These are phyloP conservation scores for Leishmania mexicana DNA, from an alignment of 208 protist species.

Conservation along the genomic window DNA sequence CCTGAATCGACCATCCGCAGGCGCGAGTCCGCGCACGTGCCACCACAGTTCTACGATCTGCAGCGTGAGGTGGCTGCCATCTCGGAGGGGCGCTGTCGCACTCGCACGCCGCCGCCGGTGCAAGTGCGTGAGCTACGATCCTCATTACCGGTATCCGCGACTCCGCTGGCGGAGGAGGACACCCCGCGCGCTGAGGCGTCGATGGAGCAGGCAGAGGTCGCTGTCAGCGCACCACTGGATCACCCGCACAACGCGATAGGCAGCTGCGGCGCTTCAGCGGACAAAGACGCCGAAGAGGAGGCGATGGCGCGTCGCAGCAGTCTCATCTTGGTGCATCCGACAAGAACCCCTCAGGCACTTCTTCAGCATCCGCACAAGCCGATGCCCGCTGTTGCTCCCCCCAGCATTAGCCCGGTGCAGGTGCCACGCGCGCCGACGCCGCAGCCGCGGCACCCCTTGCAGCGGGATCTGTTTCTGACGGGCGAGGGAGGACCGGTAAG, in stretches of 20 bases:
- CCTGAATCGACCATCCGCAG: neutral
- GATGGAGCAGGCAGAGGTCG: neutral
- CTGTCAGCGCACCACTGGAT: too few relatives aligned
- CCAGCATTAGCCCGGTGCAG: slow-evolving; percentile 23
- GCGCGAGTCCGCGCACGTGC: slow-evolving; percentile 18
- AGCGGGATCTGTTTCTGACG: neutral
- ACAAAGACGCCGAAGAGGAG: neutral
- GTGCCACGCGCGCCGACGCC: slow-evolving; percentile 34
- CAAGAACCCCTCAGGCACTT: slow-evolving; percentile 3
- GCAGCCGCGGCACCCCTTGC: neutral
- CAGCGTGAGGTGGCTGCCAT: slow-evolving; percentile 51
- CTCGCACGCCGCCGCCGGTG: slow-evolving; percentile 13
- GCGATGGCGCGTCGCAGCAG: slow-evolving; percentile 30
- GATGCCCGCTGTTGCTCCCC: slow-evolving; percentile 13
- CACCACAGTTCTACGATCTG: slow-evolving; percentile 44
- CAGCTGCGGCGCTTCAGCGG: neutral
- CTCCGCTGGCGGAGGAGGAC: neutral
- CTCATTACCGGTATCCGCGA: neutral
- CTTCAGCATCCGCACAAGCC: slow-evolving; percentile 48
- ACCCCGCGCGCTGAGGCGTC: slow-evolving; percentile 2
- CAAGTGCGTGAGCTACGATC: slow-evolving; percentile 7
- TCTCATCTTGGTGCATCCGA: slow-evolving; percentile 35
- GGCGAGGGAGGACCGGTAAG: neutral
- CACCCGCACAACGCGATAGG: too few relatives aligned
- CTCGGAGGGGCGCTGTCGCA: slow-evolving; percentile 34